A percentile compares a stretch with the other conserved stretches of the same genome.
Conservation (phyloP, 257 asterid genomes). For the Datura wrightii region DNA sequence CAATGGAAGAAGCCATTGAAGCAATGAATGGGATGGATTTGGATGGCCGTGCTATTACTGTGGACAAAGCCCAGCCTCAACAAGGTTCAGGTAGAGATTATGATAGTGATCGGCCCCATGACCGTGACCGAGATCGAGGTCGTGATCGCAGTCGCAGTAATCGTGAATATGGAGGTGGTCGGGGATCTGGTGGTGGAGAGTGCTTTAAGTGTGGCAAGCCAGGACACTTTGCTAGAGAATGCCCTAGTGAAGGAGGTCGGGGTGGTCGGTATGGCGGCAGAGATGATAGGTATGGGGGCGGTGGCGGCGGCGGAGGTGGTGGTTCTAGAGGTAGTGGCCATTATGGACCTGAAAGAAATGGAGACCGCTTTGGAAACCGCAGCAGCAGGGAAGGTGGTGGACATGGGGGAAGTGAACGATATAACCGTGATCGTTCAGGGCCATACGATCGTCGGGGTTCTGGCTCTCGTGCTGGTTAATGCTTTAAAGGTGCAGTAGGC, state of each 20-base stretch:
- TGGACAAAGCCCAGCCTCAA: constrained; percentile 84
- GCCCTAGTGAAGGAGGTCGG: constrained; percentile 76
- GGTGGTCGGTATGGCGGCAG: constrained; percentile 75
- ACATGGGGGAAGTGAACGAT: constrained; percentile 73
- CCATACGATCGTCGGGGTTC: constrained; percentile 84
- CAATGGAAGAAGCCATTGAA: constrained; percentile 92
- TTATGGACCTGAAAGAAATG: constrained; percentile 83
- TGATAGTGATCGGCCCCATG: constrained; percentile 63
- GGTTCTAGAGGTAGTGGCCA: constrained; percentile 46
- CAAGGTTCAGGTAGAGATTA: constrained; percentile 69
- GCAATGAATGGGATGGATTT: constrained; percentile 89
- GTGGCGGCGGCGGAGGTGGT: not conserved
- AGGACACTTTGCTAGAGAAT: constrained; percentile 95
- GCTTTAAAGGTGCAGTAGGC: not conserved
- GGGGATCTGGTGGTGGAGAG: constrained; percentile 89
- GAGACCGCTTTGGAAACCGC: constrained; percentile 77
- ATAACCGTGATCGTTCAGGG: constrained; percentile 85
- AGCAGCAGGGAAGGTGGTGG: constrained; percentile 69
- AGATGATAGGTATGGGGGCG: not conserved
- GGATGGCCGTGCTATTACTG: constrained; percentile 88
- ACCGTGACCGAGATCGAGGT: constrained; percentile 65
- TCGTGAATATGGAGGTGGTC: constrained; percentile 67
- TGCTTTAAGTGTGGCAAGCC: constrained; percentile 96
- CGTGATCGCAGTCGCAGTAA: constrained; percentile 46
- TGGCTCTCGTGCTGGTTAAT: constrained; percentile 42